Conservation (phyloP, 257 asterid species). For the Ligustrum vulgare region DNA sequence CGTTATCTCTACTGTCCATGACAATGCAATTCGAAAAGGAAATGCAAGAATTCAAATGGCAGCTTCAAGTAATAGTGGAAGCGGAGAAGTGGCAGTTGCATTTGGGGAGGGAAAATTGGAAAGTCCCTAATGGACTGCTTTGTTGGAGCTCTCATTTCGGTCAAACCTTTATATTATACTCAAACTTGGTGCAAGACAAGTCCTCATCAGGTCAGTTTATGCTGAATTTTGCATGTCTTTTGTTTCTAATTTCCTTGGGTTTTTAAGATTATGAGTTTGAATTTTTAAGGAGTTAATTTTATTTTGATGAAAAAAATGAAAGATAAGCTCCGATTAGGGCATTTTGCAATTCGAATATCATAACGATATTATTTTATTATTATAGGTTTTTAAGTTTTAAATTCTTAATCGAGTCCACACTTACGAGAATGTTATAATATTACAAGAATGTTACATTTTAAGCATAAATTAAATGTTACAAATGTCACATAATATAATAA, state of each 20-base stretch:
- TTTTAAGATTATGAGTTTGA: background rate
- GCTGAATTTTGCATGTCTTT: background rate
- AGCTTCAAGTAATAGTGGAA: too few species aligned
- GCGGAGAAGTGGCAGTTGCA: too few species aligned
- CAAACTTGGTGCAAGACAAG: slow-evolving; percentile 90
- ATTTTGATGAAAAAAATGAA: background rate
- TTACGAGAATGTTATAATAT: too few species aligned
- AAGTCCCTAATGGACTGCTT: slow-evolving; percentile 79
- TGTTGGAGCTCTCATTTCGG: slow-evolving; percentile 71
- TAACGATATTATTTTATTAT: too few species aligned
- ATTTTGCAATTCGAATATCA: too few species aligned
- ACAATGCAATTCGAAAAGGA: slow-evolving; percentile 65
- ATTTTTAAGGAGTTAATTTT: background rate
- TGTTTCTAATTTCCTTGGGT: background rate
- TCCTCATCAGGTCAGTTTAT: slow-evolving; percentile 57
- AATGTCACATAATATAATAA: too few species aligned
- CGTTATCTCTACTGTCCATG: too few species aligned
- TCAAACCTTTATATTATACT: slow-evolving; percentile 73
- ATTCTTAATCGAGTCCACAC: too few species aligned
- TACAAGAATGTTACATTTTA: too few species aligned
- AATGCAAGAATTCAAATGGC: background rate
- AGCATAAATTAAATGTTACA: too few species aligned
- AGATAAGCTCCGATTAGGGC: too few species aligned
- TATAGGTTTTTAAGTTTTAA: too few species aligned
- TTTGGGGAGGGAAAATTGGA: slow-evolving; percentile 34